These are phyloP conservation scores for Diaporthe velutina DNA, from an alignment of 2,329 filamentous ascomycete genomes.

Conservation along the genomic window DNA sequence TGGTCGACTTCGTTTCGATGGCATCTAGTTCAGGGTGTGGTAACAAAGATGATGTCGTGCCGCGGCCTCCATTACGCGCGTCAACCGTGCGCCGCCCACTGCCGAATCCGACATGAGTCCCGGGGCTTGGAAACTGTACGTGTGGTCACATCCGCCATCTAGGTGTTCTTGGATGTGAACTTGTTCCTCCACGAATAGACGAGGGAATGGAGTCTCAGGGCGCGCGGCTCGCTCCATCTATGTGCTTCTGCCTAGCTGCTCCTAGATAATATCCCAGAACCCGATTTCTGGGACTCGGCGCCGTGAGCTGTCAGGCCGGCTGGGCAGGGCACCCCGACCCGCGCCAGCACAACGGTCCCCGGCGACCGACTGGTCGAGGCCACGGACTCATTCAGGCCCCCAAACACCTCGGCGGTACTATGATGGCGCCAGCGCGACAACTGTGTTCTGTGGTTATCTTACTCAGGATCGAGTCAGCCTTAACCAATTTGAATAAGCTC, in stretches of 20 bases:
- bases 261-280: background rate
- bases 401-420: slow-evolving; percentile 19
- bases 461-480: slow-evolving; percentile 9
- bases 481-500: slow-evolving; percentile 21
- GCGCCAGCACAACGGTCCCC: background rate
- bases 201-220: background rate
- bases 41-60: background rate
- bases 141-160: background rate
- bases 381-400: slow-evolving; percentile 5
- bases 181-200: background rate
- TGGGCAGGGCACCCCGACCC: slow-evolving; percentile 8
- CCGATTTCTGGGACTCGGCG: background rate
- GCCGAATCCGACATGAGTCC: background rate
- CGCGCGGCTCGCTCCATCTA: background rate
- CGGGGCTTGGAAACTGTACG: background rate
- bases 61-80: background rate
- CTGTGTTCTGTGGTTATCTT: background rate
- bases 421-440: background rate
- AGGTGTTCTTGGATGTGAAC: background rate
- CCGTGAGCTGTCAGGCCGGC: slow-evolving; percentile 4
- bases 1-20: background rate
- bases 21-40: background rate
- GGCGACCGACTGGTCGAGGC: background rate
- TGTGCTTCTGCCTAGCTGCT: background rate
- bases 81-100: slow-evolving; percentile 15